phyloP scores from a whole-genome alignment of 306 rosid genomes.

The Ceratonia siliqua region DNA sequence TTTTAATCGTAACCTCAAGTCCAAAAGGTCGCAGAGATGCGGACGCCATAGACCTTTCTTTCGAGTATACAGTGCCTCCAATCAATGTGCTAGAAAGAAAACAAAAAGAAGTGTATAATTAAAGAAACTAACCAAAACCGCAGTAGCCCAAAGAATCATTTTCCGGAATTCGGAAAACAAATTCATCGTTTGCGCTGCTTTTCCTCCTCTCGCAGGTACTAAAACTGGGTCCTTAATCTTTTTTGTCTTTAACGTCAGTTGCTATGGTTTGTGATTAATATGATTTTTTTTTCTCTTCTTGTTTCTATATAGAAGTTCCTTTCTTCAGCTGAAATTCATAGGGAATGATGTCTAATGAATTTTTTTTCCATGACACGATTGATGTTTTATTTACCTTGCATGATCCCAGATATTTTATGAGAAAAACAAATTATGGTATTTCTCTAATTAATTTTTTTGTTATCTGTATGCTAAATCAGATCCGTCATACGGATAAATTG shows the following conservation, averaged over 20 bases:
- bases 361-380: neutral
- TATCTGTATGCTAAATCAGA: slow-evolving; percentile 40
- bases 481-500: slow-evolving; percentile 39
- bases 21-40: slow-evolving; percentile 31
- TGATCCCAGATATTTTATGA: slow-evolving; percentile 26
- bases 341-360: neutral
- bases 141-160: slow-evolving; percentile 21
- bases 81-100: neutral
- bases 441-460: neutral
- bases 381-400: neutral
- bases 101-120: slow-evolving; percentile 6
- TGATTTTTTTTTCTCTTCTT: neutral
- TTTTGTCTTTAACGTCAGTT: neutral
- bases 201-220: slow-evolving; percentile 53
- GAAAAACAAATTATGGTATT: slow-evolving; percentile 27
- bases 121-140: slow-evolving; percentile 7
- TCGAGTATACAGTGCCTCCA: neutral
- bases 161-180: slow-evolving; percentile 14
- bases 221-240: neutral
- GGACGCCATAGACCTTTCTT: slow-evolving; percentile 33
- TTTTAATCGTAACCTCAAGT: neutral
- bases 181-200: slow-evolving; percentile 31
- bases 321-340: neutral
- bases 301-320: neutral
- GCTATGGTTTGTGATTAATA: neutral